Percentiles rank a stretch among this genome's conserved stretches.
Evolutionary conservation across 331 rosid genomes (phyloP).

Genomic region (Prunus yedoensis): DNA sequence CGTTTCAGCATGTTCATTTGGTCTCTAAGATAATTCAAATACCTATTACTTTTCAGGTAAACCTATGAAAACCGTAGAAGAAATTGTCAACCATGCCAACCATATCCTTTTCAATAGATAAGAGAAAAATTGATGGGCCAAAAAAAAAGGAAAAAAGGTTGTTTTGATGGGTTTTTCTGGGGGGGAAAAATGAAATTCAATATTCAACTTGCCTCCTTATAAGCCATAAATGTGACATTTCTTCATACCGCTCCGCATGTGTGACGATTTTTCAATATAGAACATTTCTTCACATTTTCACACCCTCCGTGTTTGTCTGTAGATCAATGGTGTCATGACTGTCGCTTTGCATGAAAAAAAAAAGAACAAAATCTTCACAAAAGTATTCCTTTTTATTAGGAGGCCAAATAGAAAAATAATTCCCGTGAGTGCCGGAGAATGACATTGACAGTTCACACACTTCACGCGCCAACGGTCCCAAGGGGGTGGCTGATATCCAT

Average conservation of each 20-base stretch:
- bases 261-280: too few species aligned
- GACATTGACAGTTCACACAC: not conserved
- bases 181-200: too few species aligned
- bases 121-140: not conserved
- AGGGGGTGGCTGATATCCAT: not conserved
- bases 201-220: too few species aligned
- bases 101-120: not conserved
- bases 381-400: too few species aligned
- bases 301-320: rapidly evolving
- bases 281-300: too few species aligned
- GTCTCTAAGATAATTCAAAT: not conserved
- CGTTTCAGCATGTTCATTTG: not conserved
- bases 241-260: rapidly evolving
- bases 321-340: too few species aligned
- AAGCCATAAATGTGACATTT: too few species aligned
- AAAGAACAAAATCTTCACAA: too few species aligned
- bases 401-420: not conserved
- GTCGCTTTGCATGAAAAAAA: too few species aligned
- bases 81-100: not conserved
- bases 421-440: not conserved
- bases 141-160: not conserved
- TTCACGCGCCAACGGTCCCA: not conserved
- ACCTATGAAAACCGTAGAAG: not conserved
- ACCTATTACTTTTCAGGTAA: not conserved
- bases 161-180: not conserved